phyloP scores from a whole-genome alignment of 2,329 filamentous ascomycete genomes.

The Fusarium albosuccineum region DNA sequence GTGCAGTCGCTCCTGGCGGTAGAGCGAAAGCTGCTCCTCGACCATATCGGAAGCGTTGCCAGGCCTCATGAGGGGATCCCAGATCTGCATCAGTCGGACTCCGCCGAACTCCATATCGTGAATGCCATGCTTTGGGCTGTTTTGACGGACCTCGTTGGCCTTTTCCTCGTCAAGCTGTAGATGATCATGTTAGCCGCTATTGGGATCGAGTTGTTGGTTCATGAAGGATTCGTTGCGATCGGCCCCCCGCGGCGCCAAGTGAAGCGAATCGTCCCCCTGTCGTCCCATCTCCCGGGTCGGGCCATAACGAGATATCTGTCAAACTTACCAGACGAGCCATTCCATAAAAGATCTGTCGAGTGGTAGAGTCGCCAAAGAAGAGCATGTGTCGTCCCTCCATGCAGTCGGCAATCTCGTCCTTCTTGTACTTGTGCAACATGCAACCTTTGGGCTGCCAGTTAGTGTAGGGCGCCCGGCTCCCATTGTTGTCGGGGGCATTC shows the following conservation, averaged over 20 bases:
- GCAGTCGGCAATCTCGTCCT: constrained; percentile 64
- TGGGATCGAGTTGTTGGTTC: not conserved
- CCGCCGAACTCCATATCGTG: constrained; percentile 38
- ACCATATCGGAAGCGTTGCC: constrained; percentile 32
- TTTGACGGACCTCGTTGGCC: constrained; percentile 23
- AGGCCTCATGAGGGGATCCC: constrained; percentile 72
- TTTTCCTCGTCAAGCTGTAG: constrained; percentile 38
- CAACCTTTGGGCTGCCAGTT: constrained; percentile 72
- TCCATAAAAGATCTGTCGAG: constrained; percentile 71
- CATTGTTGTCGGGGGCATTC: constrained; percentile 48
- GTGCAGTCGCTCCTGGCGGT: constrained; percentile 32
- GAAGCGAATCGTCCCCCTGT: not conserved
- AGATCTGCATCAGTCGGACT: constrained; percentile 59
- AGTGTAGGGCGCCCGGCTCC: constrained; percentile 52
- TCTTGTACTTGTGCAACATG: constrained; percentile 67
- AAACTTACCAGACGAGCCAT: constrained; percentile 46
- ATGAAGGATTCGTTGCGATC: not conserved
- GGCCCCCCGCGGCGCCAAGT: not conserved
- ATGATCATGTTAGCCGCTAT: constrained; percentile 10
- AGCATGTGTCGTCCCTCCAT: constrained; percentile 64
- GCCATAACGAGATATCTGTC: not conserved
- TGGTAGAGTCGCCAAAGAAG: constrained; percentile 71
- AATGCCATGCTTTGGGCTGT: constrained; percentile 35
- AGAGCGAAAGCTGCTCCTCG: constrained; percentile 40
- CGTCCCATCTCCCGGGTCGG: not conserved